Evolutionary conservation across 768 basidiomycete species (phyloP).

Genomic region (Trametes cinnabarina): DNA sequence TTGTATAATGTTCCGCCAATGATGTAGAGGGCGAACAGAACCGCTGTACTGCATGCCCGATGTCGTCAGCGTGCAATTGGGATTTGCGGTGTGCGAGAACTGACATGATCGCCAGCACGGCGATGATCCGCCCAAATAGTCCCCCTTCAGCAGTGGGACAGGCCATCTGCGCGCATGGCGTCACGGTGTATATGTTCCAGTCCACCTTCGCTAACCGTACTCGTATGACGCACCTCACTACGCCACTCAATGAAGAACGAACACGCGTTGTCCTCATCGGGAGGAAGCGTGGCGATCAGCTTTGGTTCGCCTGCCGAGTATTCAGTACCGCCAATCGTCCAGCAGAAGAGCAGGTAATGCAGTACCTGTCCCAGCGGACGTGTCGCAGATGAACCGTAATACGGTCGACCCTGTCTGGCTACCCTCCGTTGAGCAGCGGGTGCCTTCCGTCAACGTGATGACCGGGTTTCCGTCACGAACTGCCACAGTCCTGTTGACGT

Average conservation of each 20-base stretch:
- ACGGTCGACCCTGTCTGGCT: constrained; percentile 57
- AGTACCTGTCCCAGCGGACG: constrained; percentile 51
- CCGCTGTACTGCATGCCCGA: constrained; percentile 43
- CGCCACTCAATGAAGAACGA: constrained; percentile 83
- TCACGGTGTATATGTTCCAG: not conserved
- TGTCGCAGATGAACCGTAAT: constrained; percentile 78
- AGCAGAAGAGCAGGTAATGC: constrained; percentile 15
- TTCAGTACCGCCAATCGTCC: not conserved
- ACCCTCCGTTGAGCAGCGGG: constrained; percentile 53
- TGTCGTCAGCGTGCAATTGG: not conserved
- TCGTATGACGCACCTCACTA: constrained; percentile 55
- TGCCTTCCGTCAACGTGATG: constrained; percentile 60
- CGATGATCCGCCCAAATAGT: constrained; percentile 49
- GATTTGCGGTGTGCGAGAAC: constrained; percentile 28
- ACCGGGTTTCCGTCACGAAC: constrained; percentile 52
- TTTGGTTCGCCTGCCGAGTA: constrained; percentile 42
- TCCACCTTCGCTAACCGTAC: not conserved
- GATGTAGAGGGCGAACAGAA: constrained; percentile 62
- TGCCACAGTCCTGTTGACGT: constrained; percentile 62
- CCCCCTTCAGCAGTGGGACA: constrained; percentile 66
- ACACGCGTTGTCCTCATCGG: constrained; percentile 65
- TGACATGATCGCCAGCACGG: constrained; percentile 58
- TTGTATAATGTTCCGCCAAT: constrained; percentile 74
- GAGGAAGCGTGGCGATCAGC: constrained; percentile 68
- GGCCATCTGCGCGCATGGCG: constrained; percentile 49